phyloP scores from a whole-genome alignment of 805 yeast genomes.

The Groenewaldozyma salmanticensis region DNA sequence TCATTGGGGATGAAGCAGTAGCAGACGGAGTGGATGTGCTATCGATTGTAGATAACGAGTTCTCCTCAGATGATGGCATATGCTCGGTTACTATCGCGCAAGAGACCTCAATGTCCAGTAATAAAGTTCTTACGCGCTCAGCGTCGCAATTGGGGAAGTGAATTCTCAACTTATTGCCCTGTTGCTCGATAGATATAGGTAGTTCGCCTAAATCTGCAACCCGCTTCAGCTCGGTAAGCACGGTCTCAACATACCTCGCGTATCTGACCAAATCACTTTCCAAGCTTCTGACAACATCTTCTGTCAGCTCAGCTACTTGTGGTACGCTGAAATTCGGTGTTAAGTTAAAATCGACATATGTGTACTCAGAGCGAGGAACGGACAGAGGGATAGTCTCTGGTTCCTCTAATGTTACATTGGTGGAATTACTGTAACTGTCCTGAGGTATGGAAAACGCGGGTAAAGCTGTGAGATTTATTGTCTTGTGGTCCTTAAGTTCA shows the following conservation, averaged over 20 bases:
- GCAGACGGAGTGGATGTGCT: neutral
- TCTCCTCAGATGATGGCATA: no score
- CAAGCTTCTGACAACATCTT: constrained; percentile 34
- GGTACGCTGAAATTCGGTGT: constrained; percentile 33
- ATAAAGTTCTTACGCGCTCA: constrained; percentile 43
- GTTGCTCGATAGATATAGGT: constrained; percentile 41
- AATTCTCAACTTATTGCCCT: constrained; percentile 37
- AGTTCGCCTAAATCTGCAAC: constrained; percentile 53
- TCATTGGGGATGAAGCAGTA: neutral
- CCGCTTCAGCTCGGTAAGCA: constrained; percentile 34
- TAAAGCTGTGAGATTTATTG: no score
- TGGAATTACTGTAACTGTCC: no score
- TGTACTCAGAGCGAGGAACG: constrained; percentile 12
- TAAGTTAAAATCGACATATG: constrained; percentile 49
- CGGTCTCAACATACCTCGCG: constrained; percentile 28
- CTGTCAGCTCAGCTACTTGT: constrained; percentile 33
- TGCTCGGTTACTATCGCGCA: constrained; percentile 42
- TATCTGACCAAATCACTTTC: constrained; percentile 27
- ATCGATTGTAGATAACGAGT: neutral
- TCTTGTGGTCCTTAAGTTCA: no score
- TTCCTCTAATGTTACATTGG: no score
- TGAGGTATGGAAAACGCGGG: no score
- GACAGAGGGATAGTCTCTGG: no score
- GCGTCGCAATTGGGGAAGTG: constrained; percentile 67
- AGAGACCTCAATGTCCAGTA: constrained; percentile 50